These are phyloP conservation scores for Fibroporia radiculosa DNA, from an alignment of 768 basidiomycete genomes.

Conservation along the genomic window DNA sequence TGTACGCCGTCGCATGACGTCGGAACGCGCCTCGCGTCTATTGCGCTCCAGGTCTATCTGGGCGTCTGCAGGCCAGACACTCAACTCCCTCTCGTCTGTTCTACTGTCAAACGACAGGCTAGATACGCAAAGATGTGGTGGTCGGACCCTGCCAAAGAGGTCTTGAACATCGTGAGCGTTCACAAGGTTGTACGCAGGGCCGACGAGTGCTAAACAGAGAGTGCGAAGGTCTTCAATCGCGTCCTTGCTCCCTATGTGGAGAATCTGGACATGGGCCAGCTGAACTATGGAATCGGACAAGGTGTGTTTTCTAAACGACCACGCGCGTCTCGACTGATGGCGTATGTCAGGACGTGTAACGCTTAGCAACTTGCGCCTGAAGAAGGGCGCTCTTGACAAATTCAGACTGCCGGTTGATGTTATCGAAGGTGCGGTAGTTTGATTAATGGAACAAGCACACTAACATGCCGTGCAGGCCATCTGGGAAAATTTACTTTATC, in stretches of 20 bases:
- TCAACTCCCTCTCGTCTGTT: too few species aligned
- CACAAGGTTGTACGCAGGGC: constrained; percentile 1
- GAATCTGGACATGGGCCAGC: constrained; percentile 90
- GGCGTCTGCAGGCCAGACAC: too few species aligned
- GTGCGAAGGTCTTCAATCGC: constrained; percentile 68
- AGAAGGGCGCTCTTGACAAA: constrained; percentile 90
- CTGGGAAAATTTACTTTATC: constrained; percentile 82
- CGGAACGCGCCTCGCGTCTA: too few species aligned
- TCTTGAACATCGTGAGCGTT: constrained; percentile 63
- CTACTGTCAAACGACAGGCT: too few species aligned
- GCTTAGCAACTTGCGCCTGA: constrained; percentile 75
- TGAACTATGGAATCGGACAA: constrained; percentile 88
- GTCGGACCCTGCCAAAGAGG: constrained; percentile 81
- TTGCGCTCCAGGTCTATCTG: too few species aligned
- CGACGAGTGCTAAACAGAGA: too few species aligned
- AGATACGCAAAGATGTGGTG: constrained; percentile 59
- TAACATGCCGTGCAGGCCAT: constrained; percentile 43
- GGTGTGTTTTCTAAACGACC: constrained; percentile 33
- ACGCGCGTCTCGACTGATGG: constrained; percentile 8
- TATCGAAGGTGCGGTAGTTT: constrained; percentile 56
- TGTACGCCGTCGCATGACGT: too few species aligned
- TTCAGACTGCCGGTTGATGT: constrained; percentile 95
- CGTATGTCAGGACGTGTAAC: constrained; percentile 57
- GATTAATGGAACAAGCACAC: neutral
- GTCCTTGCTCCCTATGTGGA: constrained; percentile 94